Evolutionary conservation across 2,329 filamentous ascomycete species (phyloP).

Genomic region (Beauveria sp.): DNA sequence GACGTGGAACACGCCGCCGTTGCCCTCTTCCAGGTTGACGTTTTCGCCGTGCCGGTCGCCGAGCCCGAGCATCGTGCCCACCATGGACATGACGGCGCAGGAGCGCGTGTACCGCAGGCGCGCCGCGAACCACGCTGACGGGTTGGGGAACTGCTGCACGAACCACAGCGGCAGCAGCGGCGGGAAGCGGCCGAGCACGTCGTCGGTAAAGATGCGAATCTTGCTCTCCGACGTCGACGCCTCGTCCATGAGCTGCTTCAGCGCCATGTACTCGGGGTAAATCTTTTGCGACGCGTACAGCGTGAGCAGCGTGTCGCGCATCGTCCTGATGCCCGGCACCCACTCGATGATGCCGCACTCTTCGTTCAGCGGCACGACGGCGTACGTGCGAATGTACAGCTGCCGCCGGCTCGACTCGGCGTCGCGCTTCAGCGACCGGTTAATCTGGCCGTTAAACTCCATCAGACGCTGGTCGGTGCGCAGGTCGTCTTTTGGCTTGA

Average conservation of each 20-base stretch:
- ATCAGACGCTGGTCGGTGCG: slow-evolving; percentile 96
- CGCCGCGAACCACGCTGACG: slow-evolving; percentile 84
- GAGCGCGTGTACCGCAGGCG: slow-evolving; percentile 86
- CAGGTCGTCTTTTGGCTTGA: slow-evolving; percentile 97
- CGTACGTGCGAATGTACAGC: slow-evolving; percentile 94
- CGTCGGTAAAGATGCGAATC: slow-evolving; percentile 62
- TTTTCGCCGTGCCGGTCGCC: slow-evolving; percentile 97
- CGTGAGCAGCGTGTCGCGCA: slow-evolving; percentile 80
- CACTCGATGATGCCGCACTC: slow-evolving; percentile 98
- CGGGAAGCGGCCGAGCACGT: slow-evolving; percentile 60
- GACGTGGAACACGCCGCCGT: slow-evolving; percentile 91
- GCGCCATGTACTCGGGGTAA: slow-evolving; percentile 58
- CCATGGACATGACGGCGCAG: slow-evolving; percentile 99
- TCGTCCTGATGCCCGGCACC: slow-evolving; percentile 91
- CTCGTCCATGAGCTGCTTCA: slow-evolving; percentile 58
- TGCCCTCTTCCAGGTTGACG: slow-evolving; percentile 87
- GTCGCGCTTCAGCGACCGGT: slow-evolving; percentile 84
- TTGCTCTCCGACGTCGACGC: slow-evolving; percentile 51
- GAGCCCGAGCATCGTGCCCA: slow-evolving; percentile 86
- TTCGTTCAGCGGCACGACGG: slow-evolving; percentile 92
- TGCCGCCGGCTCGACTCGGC: slow-evolving; percentile 84
- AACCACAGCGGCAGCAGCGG: slow-evolving; percentile 92
- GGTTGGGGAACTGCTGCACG: slow-evolving; percentile 86
- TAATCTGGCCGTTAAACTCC: slow-evolving; percentile 99
- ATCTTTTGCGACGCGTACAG: slow-evolving; percentile 72